Conservation (phyloP, 306 rosid genomes). For the Cotoneaster glaucophyllus region DNA sequence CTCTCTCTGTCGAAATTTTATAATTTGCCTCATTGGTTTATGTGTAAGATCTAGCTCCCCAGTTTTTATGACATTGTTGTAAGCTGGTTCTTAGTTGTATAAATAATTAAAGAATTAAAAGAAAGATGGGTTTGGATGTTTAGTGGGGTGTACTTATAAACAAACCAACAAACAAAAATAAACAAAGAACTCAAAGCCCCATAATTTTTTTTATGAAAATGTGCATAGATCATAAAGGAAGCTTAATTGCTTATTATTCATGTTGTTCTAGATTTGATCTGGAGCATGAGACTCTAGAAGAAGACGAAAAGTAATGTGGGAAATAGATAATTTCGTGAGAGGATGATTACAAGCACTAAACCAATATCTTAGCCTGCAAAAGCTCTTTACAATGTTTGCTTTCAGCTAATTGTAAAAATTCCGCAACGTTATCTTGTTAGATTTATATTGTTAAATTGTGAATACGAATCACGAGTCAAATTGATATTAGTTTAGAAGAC, state of each 20-base stretch:
- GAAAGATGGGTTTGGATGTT: neutral
- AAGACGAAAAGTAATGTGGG: conserved; percentile 12
- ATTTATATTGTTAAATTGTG: too few species aligned
- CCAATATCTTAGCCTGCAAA: neutral
- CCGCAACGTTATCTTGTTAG: too few species aligned
- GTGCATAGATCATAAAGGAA: neutral
- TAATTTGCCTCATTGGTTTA: neutral
- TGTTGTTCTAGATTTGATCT: neutral
- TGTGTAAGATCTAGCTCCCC: neutral
- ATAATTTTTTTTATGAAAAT: neutral
- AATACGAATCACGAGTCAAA: too few species aligned
- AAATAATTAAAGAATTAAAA: neutral
- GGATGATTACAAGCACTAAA: conserved; percentile 26
- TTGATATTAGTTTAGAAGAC: neutral
- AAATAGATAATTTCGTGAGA: conserved; percentile 25
- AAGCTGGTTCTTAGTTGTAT: neutral
- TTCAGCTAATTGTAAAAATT: neutral
- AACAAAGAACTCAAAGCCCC: conserved; percentile 9
- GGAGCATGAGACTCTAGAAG: conserved; percentile 8
- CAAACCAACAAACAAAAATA: conserved; percentile 6
- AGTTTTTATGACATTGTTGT: conserved; percentile 1
- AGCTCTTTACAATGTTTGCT: neutral
- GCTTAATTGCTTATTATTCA: neutral
- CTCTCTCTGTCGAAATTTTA: too few species aligned
- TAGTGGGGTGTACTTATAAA: conserved; percentile 2